Evolutionary conservation across 352 stramenopile genomes (phyloP).

Genomic region (Phytopythium cucurbitacearum): DNA sequence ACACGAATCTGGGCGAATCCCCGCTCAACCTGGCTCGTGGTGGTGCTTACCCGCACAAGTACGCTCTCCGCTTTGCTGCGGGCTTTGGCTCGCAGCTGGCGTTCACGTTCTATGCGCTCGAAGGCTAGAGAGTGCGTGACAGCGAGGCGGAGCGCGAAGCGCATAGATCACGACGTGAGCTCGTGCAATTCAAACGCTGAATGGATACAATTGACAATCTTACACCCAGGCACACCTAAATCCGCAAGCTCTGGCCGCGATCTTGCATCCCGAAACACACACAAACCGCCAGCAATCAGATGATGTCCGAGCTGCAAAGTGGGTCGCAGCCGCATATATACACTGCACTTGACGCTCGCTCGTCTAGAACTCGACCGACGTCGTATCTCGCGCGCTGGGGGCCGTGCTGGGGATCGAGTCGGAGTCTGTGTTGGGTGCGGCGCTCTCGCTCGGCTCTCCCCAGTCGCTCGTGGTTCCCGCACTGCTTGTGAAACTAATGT

Average conservation of each 20-base stretch:
- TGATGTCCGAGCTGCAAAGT: too few species aligned
- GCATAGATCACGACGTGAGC: background rate
- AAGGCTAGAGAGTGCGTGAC: conserved; percentile 10
- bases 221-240: too few species aligned
- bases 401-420: too few species aligned
- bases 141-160: background rate
- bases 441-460: background rate
- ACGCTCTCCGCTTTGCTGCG: conserved; percentile 93
- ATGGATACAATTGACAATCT: background rate
- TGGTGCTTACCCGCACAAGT: conserved; percentile 78
- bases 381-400: too few species aligned
- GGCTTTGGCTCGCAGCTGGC: conserved; percentile 96
- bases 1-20: conserved; percentile 57
- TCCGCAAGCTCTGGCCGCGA: too few species aligned
- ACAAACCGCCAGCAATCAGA: too few species aligned
- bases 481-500: conserved; percentile 2
- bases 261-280: too few species aligned
- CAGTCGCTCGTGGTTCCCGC: background rate
- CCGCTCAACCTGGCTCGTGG: conserved; percentile 53
- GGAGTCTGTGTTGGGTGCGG: too few species aligned
- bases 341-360: too few species aligned
- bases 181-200: conserved; percentile 1
- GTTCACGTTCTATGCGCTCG: conserved; percentile 92
- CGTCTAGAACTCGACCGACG: too few species aligned
- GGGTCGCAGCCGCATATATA: too few species aligned